phyloP scores from a whole-genome alignment of 2,329 filamentous ascomycete species.

The Penicillium polonicum region DNA sequence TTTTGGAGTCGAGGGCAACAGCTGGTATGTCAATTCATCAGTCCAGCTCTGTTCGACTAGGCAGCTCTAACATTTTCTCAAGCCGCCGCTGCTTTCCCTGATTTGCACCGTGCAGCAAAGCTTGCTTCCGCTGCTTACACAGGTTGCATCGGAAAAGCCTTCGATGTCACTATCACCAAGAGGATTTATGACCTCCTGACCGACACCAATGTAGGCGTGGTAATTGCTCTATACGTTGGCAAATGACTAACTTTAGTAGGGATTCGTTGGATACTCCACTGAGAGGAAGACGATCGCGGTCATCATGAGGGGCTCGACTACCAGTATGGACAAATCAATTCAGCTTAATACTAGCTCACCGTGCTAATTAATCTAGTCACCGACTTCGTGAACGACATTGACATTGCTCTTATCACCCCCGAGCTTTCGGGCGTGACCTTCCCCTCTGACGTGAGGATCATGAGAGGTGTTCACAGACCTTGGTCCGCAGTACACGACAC shows the following conservation, averaged over 20 bases:
- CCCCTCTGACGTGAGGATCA: slow-evolving; percentile 28
- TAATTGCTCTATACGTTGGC: background rate
- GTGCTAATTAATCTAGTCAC: slow-evolving; percentile 9
- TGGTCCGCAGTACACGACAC: slow-evolving; percentile 32
- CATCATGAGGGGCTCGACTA: slow-evolving; percentile 34
- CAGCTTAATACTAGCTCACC: no score
- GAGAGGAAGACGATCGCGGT: slow-evolving; percentile 29
- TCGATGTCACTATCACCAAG: slow-evolving; percentile 34
- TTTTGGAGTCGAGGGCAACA: slow-evolving; percentile 14
- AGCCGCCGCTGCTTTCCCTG: slow-evolving; percentile 21
- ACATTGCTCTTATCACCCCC: slow-evolving; percentile 25
- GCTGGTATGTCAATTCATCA: slow-evolving; percentile 9
- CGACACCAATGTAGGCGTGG: slow-evolving; percentile 23
- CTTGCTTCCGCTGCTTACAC: slow-evolving; percentile 33
- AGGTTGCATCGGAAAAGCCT: slow-evolving; percentile 27
- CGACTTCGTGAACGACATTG: slow-evolving; percentile 30
- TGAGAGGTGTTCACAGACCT: slow-evolving; percentile 28
- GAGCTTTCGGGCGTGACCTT: slow-evolving; percentile 31
- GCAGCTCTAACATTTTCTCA: background rate
- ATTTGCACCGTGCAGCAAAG: slow-evolving; percentile 29
- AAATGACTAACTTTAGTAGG: slow-evolving; percentile 14
- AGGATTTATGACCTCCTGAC: slow-evolving; percentile 24
- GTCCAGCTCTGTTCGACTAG: background rate
- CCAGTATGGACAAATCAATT: slow-evolving; percentile 11
- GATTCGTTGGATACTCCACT: slow-evolving; percentile 30